Evolutionary conservation across 164 flowering plant genomes (phyloP), one percentile per base, ranked within the genome.

Genomic region (Tinospora cordifolia): DNA sequence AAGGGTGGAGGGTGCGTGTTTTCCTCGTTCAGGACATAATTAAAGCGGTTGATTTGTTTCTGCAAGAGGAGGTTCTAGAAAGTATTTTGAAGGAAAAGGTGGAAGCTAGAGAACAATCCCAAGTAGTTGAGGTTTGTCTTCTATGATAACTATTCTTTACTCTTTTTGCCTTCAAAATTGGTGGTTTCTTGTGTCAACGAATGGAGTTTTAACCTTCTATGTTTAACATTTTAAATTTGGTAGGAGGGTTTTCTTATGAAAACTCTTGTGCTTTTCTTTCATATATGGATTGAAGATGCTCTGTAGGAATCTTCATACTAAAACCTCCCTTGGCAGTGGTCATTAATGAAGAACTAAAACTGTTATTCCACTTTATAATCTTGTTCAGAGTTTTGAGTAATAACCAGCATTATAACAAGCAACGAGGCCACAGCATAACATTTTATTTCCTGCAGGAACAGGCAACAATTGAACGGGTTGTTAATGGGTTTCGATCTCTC

Each of bases 1-100:
- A 87, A 75, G 98, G 97, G 67, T 72, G 68, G 46, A 85, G 91
- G 77, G 96, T 93, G 60, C 90, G 93, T 39, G 80, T 90, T 75
- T 88, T 85, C 77, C 85, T 93, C 54, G 75, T 88, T 13, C 82
- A 82, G 59, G 98, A 93, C 75, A 88, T 93, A 67, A 76, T 88
- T 41, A 76, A 74, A 62, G 92, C 90, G 41, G 85, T 84, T 10
- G 96, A 91, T 81, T 73, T 73, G 21, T 83, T 90, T 76, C 69
- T 90, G 21, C 76, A 81, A 25, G 88, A 83, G 26, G 84, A 85
- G 76, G 79, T 78, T 62, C 27, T 83, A 22, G 77, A 69, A 39
- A 73, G 76, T 73, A 75, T 68, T 34, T 81, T 72, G 26, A 19
- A 80, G 60, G 82, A 82, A 41, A 73, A 79, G 44, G n/a, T 47